Evolutionary conservation across 176 grass and related monocot genomes (phyloP).

Genomic region (Saccharum spontaneum): DNA sequence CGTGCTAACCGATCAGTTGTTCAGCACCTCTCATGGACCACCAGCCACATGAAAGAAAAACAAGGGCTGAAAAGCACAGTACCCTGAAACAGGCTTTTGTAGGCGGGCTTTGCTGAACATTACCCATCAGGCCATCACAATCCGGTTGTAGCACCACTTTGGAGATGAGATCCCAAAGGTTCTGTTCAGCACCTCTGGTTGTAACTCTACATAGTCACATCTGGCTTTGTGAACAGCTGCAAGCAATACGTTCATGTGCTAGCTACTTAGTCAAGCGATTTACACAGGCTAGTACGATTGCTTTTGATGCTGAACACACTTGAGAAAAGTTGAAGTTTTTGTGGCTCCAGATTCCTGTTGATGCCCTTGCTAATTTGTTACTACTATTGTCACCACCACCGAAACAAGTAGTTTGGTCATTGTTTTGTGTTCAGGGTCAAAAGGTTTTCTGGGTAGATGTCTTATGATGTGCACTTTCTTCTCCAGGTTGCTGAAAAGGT

Average conservation of each 20-base stretch:
- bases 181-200: too few relatives aligned
- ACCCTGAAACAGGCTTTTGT: too few relatives aligned
- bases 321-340: neutral
- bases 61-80: too few relatives aligned
- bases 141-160: too few relatives aligned
- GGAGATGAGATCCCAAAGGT: too few relatives aligned
- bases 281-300: neutral
- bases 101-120: too few relatives aligned
- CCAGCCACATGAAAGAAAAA: too few relatives aligned
- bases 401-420: neutral
- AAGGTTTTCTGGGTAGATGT: neutral
- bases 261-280: neutral
- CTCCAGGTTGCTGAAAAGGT: constrained; percentile 84
- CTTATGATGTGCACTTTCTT: neutral
- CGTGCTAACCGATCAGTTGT: too few relatives aligned
- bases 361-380: neutral
- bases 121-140: too few relatives aligned
- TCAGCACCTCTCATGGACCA: too few relatives aligned
- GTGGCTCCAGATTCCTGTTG: neutral
- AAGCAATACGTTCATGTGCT: neutral
- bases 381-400: neutral
- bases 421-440: neutral
- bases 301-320: neutral
- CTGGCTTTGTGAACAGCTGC: neutral
- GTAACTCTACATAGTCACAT: neutral